phyloP scores from a whole-genome alignment of 1,284 basidiomycete genomes.

The Cryptococcus hybrid region DNA sequence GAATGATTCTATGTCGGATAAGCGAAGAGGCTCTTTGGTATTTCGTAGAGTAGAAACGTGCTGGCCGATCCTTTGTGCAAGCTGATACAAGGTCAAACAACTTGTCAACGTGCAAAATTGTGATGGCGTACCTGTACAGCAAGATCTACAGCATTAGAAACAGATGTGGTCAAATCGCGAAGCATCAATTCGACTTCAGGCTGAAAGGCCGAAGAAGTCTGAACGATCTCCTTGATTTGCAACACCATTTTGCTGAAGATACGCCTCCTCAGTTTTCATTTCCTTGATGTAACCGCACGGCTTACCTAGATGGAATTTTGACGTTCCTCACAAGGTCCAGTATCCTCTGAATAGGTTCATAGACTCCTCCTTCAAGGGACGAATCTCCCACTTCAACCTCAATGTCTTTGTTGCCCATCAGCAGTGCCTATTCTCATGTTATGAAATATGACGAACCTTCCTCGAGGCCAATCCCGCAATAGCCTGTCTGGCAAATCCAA shows the following conservation, averaged over 20 bases:
- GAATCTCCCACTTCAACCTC: constrained; percentile 68
- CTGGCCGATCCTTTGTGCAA: constrained; percentile 80
- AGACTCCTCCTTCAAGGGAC: constrained; percentile 68
- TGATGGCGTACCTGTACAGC: constrained; percentile 67
- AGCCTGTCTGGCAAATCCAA: constrained; percentile 81
- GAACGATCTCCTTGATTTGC: constrained; percentile 73
- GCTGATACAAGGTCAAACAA: constrained; percentile 50
- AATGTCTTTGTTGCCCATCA: constrained; percentile 57
- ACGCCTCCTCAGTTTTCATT: neutral
- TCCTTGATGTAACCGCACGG: no score
- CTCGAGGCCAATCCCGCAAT: constrained; percentile 69
- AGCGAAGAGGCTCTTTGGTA: constrained; percentile 71
- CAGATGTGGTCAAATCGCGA: constrained; percentile 65
- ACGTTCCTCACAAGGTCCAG: constrained; percentile 76
- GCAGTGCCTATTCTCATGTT: constrained; percentile 1
- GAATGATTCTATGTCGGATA: constrained; percentile 66
- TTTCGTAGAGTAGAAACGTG: constrained; percentile 72
- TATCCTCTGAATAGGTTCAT: constrained; percentile 74
- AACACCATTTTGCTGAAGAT: constrained; percentile 72
- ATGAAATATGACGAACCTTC: constrained; percentile 58
- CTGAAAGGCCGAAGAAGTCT: constrained; percentile 68
- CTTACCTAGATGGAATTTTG: constrained; percentile 75
- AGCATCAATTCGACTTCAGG: constrained; percentile 68
- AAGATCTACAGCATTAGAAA: constrained; percentile 81
- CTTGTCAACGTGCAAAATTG: no score